Evolutionary conservation across 2,329 filamentous ascomycete genomes (phyloP).

Genomic region (Apiospora hydei): DNA sequence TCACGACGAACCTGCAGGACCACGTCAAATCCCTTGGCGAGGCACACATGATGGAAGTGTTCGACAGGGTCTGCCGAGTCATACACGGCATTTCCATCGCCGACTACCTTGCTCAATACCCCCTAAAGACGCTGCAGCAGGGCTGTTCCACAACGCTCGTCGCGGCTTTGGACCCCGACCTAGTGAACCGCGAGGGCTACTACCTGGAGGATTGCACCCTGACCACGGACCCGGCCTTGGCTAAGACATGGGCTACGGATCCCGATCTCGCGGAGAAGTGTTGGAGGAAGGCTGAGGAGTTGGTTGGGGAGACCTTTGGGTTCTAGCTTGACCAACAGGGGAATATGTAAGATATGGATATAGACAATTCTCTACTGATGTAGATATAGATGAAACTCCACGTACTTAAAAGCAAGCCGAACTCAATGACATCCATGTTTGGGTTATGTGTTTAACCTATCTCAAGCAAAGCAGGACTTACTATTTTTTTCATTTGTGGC

Average conservation of each 20-base stretch:
- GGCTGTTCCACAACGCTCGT: constrained; percentile 51
- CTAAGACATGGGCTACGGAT: constrained; percentile 45
- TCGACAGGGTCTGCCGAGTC: constrained; percentile 33
- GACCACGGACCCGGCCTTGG: constrained; percentile 37
- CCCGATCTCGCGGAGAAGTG: constrained; percentile 45
- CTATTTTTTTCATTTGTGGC: not conserved
- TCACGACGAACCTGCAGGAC: constrained; percentile 37
- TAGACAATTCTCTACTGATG: not conserved
- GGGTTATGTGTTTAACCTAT: not conserved
- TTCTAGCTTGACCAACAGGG: constrained; percentile 7
- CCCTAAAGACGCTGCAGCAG: constrained; percentile 47
- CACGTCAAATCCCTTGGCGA: constrained; percentile 30
- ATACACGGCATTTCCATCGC: constrained; percentile 38
- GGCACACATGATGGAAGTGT: constrained; percentile 30
- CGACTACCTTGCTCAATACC: constrained; percentile 28
- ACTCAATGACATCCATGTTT: not conserved
- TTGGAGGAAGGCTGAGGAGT: constrained; percentile 47
- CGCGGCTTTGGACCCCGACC: constrained; percentile 51
- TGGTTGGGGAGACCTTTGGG: constrained; percentile 46
- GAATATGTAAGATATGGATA: not conserved
- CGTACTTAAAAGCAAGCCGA: not conserved
- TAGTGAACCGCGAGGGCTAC: constrained; percentile 41
- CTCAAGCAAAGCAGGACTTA: not conserved
- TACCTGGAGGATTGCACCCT: constrained; percentile 47
- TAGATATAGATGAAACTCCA: not conserved